A percentile compares a stretch with the other conserved stretches of the same genome.
These are phyloP conservation scores for Lophium mytilinum DNA, from an alignment of 495 filamentous ascomycete species.

Conservation along the genomic window DNA sequence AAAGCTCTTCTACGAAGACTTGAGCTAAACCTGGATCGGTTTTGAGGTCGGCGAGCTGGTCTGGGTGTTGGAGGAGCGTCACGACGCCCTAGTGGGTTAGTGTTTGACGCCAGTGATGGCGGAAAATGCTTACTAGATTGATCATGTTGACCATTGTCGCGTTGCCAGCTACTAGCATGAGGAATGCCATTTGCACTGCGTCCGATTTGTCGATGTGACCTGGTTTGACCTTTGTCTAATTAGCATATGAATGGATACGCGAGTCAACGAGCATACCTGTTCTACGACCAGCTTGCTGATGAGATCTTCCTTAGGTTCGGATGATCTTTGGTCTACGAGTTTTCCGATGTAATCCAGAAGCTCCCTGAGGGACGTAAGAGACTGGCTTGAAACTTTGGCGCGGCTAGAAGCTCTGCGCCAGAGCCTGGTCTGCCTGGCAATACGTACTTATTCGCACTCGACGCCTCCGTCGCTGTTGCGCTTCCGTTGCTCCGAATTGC, in stretches of 20 bases:
- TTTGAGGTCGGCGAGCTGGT: conserved; percentile 34
- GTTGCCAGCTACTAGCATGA: conserved; percentile 42
- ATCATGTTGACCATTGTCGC: conserved; percentile 46
- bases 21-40: conserved; percentile 28
- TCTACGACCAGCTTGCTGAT: conserved; percentile 37
- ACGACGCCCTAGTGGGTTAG: conserved; percentile 29
- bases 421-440: neutral
- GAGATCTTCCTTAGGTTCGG: conserved; percentile 36
- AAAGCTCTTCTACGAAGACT: conserved; percentile 40
- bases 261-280: conserved; percentile 21
- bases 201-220: conserved; percentile 36
- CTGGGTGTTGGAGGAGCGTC: conserved; percentile 34
- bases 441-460: conserved; percentile 33
- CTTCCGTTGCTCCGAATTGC: conserved; percentile 40
- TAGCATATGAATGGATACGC: neutral
- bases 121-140: conserved; percentile 27
- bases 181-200: conserved; percentile 38
- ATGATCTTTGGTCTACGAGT: conserved; percentile 34
- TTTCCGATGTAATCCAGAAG: conserved; percentile 35
- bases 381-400: neutral
- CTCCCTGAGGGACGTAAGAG: conserved; percentile 19
- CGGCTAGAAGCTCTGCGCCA: neutral
- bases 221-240: conserved; percentile 13
- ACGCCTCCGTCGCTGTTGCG: conserved; percentile 36
- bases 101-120: neutral